A percentile compares a stretch with the other conserved stretches of the same genome.
phyloP scores from a whole-genome alignment of 176 grass and related monocot genomes.

The Eleusine indica region DNA sequence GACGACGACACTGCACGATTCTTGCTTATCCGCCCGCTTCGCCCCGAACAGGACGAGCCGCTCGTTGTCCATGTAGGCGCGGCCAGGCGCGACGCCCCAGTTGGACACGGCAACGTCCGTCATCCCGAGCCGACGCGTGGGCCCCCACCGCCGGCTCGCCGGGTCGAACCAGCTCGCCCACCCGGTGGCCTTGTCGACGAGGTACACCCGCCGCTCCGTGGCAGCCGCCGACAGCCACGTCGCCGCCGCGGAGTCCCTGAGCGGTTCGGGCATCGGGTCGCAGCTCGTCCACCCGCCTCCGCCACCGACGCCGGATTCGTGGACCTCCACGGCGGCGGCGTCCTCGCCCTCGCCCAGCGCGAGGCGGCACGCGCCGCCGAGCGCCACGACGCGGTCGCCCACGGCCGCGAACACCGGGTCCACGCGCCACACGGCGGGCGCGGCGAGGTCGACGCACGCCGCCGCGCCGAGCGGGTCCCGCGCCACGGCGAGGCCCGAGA shows the following conservation, averaged over 20 bases:
- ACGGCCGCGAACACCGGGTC: conserved; percentile 73
- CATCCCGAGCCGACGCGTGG: conserved; percentile 33
- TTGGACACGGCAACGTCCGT: conserved; percentile 26
- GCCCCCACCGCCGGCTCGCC: conserved; percentile 59
- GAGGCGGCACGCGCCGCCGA: conserved; percentile 75
- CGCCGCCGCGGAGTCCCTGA: conserved; percentile 60
- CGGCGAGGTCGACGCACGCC: conserved; percentile 35
- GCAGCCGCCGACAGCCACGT: conserved; percentile 67
- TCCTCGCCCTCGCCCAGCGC: conserved; percentile 58
- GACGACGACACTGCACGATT: conserved; percentile 32
- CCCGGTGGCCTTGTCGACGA: conserved; percentile 53
- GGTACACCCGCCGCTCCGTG: conserved; percentile 59
- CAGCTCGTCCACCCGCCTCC: conserved; percentile 47
- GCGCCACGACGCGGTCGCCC: conserved; percentile 59
- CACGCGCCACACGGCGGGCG: conserved; percentile 65
- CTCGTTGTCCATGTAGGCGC: conserved; percentile 8
- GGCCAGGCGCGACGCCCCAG: conserved; percentile 53
- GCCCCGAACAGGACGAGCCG: conserved; percentile 62
- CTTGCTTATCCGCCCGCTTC: conserved; percentile 36
- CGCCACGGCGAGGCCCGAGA: conserved; percentile 48
- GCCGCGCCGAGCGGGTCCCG: conserved; percentile 56
- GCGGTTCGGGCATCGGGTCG: conserved; percentile 60
- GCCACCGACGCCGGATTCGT: conserved; percentile 20
- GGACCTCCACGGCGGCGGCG: conserved; percentile 64
- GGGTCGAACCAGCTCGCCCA: conserved; percentile 79